phyloP scores from a whole-genome alignment of 352 stramenopile species.

The Pythium phragmiticola region DNA sequence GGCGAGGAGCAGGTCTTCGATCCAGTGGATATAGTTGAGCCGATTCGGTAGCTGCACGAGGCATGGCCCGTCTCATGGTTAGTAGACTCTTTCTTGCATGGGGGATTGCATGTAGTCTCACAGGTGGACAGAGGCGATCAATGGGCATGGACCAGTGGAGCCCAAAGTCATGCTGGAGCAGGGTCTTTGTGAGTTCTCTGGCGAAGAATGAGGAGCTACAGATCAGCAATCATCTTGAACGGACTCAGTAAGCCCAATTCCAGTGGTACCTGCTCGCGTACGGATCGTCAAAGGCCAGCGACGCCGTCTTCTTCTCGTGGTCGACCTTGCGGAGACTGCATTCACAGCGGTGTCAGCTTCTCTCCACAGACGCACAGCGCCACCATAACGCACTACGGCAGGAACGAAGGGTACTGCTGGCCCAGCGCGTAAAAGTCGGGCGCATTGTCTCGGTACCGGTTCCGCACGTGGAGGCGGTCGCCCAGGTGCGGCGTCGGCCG shows the following conservation, averaged over 20 bases:
- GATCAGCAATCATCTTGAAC: neutral
- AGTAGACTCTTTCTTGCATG: neutral
- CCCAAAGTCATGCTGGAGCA: slow-evolving; percentile 92
- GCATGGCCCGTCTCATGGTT: neutral
- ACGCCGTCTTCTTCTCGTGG: slow-evolving; percentile 47
- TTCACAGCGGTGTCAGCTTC: neutral
- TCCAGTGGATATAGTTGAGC: slow-evolving; percentile 97
- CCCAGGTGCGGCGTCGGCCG: slow-evolving; percentile 61
- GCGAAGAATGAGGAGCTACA: too few species aligned
- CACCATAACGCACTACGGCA: slow-evolving; percentile 51
- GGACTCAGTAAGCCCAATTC: neutral
- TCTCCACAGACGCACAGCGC: neutral
- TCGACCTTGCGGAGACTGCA: slow-evolving; percentile 65
- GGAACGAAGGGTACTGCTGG: slow-evolving; percentile 53
- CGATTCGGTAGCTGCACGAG: slow-evolving; percentile 68
- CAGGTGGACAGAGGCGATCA: slow-evolving; percentile 92
- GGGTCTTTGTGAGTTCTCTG: slow-evolving; percentile 89
- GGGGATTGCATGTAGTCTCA: slow-evolving; percentile 38
- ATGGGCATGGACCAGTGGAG: slow-evolving; percentile 90
- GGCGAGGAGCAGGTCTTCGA: slow-evolving; percentile 88
- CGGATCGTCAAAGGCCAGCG: slow-evolving; percentile 76
- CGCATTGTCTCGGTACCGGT: slow-evolving; percentile 64
- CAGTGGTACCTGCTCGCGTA: slow-evolving; percentile 55
- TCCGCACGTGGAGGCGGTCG: slow-evolving; percentile 63
- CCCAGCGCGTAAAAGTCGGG: slow-evolving; percentile 83